Conservation (phyloP, 208 protist genomes). For the Angomonas ambiguus region DNA sequence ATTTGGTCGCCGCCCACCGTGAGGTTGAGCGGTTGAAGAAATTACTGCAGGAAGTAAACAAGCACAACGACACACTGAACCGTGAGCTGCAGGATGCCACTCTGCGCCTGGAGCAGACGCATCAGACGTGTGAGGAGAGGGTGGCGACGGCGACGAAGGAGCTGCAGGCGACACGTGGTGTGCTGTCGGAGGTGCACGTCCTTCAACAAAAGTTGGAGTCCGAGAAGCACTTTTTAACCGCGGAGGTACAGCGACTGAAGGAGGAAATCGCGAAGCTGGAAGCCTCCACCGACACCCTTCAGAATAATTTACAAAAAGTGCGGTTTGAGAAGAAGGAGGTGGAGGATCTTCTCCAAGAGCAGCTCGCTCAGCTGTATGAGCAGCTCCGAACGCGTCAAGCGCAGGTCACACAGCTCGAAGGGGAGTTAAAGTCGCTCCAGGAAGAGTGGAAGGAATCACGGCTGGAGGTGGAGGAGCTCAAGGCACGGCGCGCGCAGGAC, state of each 20-base stretch:
- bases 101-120: constrained; percentile 35
- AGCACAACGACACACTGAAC: constrained; percentile 50
- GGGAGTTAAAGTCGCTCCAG: constrained; percentile 28
- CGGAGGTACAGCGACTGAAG: constrained; percentile 25
- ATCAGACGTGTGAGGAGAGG: constrained; percentile 19
- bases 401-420: constrained; percentile 23
- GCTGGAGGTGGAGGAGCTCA: constrained; percentile 25
- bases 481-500: constrained; percentile 18
- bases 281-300: constrained; percentile 20
- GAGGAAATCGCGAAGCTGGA: constrained; percentile 20
- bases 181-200: constrained; percentile 43
- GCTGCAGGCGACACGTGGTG: constrained; percentile 33
- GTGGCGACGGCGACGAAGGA: constrained; percentile 50
- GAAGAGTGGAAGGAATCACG: constrained; percentile 16
- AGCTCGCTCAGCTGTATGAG: constrained; percentile 42
- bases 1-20: constrained; percentile 5
- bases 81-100: constrained; percentile 22
- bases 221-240: constrained; percentile 22
- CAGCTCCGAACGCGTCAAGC: constrained; percentile 34
- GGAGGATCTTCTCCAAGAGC: constrained; percentile 31
- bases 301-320: constrained; percentile 33
- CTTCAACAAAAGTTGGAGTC: constrained; percentile 29
- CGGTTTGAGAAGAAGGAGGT: constrained; percentile 30
- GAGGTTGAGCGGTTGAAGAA: constrained; percentile 34
- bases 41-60: constrained; percentile 37